A percentile compares a stretch with the other conserved stretches of the same genome.
Conservation (phyloP, 176 grass and related monocot species). For the Dactylis glomerata region DNA sequence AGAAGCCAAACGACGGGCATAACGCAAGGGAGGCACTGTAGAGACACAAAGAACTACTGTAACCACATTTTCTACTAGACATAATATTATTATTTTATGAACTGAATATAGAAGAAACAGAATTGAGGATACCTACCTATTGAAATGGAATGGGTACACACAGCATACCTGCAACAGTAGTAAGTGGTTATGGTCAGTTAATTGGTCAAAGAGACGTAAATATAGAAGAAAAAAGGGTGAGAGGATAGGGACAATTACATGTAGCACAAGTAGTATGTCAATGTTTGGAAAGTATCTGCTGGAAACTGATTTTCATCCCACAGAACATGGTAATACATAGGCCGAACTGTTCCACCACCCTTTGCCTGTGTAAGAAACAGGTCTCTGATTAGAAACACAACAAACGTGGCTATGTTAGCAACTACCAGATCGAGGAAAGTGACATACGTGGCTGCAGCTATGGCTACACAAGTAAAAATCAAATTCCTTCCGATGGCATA, state of each 20-base stretch:
- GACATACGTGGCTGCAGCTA: constrained; percentile 51
- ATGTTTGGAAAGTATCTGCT: constrained; percentile 53
- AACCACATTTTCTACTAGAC: too few species aligned
- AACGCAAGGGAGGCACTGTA: background rate
- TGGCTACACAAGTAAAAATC: constrained; percentile 80
- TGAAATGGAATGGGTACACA: background rate
- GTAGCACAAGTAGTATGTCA: constrained; percentile 75
- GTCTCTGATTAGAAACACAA: too few species aligned
- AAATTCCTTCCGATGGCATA: constrained; percentile 72
- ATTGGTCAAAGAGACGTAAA: background rate
- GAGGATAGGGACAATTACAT: constrained; percentile 28
- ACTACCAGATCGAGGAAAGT: background rate
- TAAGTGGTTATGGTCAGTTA: background rate
- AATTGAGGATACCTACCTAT: background rate
- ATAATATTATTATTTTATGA: too few species aligned
- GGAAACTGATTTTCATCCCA: constrained; percentile 68
- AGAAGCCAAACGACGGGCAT: background rate
- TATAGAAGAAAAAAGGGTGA: background rate
- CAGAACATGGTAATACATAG: constrained; percentile 62
- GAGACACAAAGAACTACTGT: background rate
- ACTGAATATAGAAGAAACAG: background rate
- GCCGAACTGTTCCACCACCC: constrained; percentile 41
- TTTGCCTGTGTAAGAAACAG: background rate
- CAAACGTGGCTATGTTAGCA: too few species aligned
- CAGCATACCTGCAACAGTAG: background rate